These are phyloP conservation scores for Zymoseptoria tritici DNA, from an alignment of 2,329 filamentous ascomycete genomes.

Conservation along the genomic window DNA sequence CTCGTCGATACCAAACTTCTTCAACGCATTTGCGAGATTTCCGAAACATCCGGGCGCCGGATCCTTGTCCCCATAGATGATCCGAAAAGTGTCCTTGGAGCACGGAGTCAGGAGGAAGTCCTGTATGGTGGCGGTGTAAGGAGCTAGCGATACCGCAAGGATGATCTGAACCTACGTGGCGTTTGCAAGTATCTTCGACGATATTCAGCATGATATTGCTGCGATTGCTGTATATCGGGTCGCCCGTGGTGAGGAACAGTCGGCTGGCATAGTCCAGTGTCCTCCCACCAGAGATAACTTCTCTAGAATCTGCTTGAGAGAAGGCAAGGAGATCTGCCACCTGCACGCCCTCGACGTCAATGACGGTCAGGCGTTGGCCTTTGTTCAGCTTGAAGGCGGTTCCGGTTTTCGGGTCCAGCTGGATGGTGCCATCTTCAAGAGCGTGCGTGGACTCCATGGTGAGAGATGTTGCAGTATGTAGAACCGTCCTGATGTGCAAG, in stretches of 20 bases:
- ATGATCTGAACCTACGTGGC: slow-evolving; percentile 1
- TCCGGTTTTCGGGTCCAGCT: slow-evolving; percentile 15
- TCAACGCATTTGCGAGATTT: slow-evolving; percentile 17
- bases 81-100: slow-evolving; percentile 18
- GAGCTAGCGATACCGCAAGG: no score
- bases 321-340: slow-evolving; percentile 18
- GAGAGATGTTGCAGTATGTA: neutral
- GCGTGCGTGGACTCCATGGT: neutral
- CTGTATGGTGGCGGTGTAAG: neutral
- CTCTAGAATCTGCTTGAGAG: slow-evolving; percentile 13
- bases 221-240: slow-evolving; percentile 17
- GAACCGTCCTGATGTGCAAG: neutral
- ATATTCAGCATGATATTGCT: slow-evolving; percentile 15
- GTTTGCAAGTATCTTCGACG: slow-evolving; percentile 13
- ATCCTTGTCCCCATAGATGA: slow-evolving; percentile 21
- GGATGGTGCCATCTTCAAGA: neutral
- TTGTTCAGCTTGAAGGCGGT: slow-evolving; percentile 15
- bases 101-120: slow-evolving; percentile 20
- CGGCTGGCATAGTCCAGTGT: slow-evolving; percentile 20
- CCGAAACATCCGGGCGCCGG: slow-evolving; percentile 24
- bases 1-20: slow-evolving; percentile 11
- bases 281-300: slow-evolving; percentile 18
- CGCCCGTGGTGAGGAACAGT: slow-evolving; percentile 16
- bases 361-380: slow-evolving; percentile 17
- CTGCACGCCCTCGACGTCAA: slow-evolving; percentile 18